Percentiles rank a stretch among this genome's conserved stretches.
Evolutionary conservation across 768 basidiomycete genomes (phyloP).

Genomic region (Gymnopilus dilepis): DNA sequence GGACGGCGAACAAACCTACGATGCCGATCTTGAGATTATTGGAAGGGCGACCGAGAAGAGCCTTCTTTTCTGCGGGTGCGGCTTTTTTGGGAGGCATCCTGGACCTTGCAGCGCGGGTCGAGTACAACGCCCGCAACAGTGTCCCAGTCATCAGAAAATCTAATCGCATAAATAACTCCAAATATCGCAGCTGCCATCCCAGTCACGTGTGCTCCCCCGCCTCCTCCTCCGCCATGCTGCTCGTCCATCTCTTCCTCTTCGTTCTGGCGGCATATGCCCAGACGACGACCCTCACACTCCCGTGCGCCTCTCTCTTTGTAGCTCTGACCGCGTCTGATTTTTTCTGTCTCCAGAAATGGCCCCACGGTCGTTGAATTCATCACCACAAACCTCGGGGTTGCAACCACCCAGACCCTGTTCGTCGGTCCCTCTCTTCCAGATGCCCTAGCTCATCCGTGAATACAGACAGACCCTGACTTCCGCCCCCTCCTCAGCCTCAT

Average conservation of each 20-base stretch:
- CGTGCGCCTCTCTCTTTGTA: conserved; percentile 40
- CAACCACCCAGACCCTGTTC: conserved; percentile 51
- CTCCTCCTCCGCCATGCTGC: conserved; percentile 22
- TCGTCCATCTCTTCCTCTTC: conserved; percentile 27
- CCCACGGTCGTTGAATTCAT: conserved; percentile 55
- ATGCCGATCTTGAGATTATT: conserved; percentile 99
- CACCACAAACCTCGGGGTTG: conserved; percentile 45
- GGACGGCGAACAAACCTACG: conserved; percentile 73
- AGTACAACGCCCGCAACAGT: conserved; percentile 29
- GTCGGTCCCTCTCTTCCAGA: conserved; percentile 15
- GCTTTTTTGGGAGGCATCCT: conserved; percentile 95
- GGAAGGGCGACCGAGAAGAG: conserved; percentile 85
- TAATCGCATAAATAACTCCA: conserved; percentile 21
- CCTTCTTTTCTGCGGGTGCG: conserved; percentile 77
- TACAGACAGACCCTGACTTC: conserved; percentile 31
- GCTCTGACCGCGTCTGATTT: background rate
- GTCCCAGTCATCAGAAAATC: conserved; percentile 24
- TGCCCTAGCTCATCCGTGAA: background rate
- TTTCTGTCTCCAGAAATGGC: conserved; percentile 45
- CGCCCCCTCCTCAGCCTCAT: conserved; percentile 25
- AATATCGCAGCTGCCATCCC: conserved; percentile 11
- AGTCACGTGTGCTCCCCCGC: conserved; percentile 16
- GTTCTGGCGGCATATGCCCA: conserved; percentile 43
- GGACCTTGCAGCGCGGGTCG: conserved; percentile 49
- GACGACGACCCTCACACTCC: conserved; percentile 51